Evolutionary conservation across 2,329 filamentous ascomycete species (phyloP).

Genomic region (Pleomassaria siparia): DNA sequence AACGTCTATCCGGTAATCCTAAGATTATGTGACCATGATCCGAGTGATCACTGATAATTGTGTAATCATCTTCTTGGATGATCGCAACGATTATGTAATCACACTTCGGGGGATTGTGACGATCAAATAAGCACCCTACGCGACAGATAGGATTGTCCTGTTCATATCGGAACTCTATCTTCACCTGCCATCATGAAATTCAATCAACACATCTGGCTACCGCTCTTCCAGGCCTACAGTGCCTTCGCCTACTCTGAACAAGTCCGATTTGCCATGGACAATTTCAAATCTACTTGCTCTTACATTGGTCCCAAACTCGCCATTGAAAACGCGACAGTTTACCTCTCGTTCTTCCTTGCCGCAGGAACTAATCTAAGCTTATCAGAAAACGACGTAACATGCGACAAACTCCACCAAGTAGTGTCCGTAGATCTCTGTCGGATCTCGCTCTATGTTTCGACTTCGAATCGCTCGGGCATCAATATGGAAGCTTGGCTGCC

Average conservation of each 20-base stretch:
- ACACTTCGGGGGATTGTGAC: too few relatives aligned
- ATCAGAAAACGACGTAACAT: conserved; percentile 45
- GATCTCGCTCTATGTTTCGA: conserved; percentile 44
- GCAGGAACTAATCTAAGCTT: conserved; percentile 45
- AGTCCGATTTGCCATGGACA: not conserved
- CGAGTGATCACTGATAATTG: too few relatives aligned
- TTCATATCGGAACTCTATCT: too few relatives aligned
- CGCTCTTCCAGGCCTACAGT: not conserved
- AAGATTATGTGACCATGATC: too few relatives aligned
- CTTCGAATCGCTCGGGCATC: conserved; percentile 44
- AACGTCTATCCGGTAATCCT: too few relatives aligned
- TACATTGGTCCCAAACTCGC: conserved; percentile 32
- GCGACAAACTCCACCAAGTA: conserved; percentile 18
- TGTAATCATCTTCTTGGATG: too few relatives aligned
- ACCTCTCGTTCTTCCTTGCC: conserved; percentile 41
- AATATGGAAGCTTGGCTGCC: conserved; percentile 51
- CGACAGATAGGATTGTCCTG: too few relatives aligned
- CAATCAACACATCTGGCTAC: not conserved
- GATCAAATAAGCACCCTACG: too few relatives aligned
- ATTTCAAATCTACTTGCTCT: conserved; percentile 26
- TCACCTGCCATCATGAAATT: not conserved
- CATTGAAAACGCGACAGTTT: conserved; percentile 39
- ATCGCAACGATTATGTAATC: too few relatives aligned
- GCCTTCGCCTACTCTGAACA: not conserved
- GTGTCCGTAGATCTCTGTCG: conserved; percentile 45